These are phyloP conservation scores for Penicillium frequentans DNA, from an alignment of 2,329 filamentous ascomycete genomes.

Conservation along the genomic window DNA sequence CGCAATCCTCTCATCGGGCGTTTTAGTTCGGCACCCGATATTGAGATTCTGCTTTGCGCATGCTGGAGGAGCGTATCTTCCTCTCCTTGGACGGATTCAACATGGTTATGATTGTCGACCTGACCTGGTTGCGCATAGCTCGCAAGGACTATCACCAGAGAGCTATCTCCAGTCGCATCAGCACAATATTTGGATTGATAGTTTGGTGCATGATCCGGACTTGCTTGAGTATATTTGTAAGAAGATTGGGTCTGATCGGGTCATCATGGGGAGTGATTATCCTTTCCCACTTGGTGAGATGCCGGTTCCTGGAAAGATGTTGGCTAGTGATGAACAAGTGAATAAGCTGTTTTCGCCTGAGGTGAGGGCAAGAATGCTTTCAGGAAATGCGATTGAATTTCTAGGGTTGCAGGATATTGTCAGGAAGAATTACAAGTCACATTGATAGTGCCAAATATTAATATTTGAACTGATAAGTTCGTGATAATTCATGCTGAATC, in stretches of 20 bases:
- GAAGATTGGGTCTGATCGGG: slow-evolving; percentile 15
- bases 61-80: slow-evolving; percentile 15
- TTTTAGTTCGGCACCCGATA: slow-evolving; percentile 13
- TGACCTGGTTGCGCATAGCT: slow-evolving; percentile 11
- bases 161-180: slow-evolving; percentile 15
- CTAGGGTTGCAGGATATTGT: slow-evolving; percentile 6
- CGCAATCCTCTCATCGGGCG: slow-evolving; percentile 13
- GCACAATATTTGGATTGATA: slow-evolving; percentile 20
- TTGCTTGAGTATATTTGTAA: slow-evolving; percentile 19
- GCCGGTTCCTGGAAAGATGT: slow-evolving; percentile 18
- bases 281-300: slow-evolving; percentile 22
- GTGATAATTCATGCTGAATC: too few relatives aligned
- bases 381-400: slow-evolving; percentile 22
- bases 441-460: background rate
- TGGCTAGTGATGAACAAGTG: slow-evolving; percentile 13
- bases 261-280: slow-evolving; percentile 24
- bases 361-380: slow-evolving; percentile 15
- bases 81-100: slow-evolving; percentile 19
- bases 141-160: slow-evolving; percentile 8
- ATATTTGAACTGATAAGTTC: background rate
- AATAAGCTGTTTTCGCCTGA: slow-evolving; percentile 10
- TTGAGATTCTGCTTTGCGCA: slow-evolving; percentile 20
- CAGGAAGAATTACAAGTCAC: background rate
- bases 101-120: slow-evolving; percentile 14
- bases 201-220: slow-evolving; percentile 20